A percentile compares a stretch with the other conserved stretches of the same genome.
These are phyloP conservation scores for Irineochytrium annulatum DNA, from an alignment of 192 early-diverging fungal genomes.

Conservation along the genomic window DNA sequence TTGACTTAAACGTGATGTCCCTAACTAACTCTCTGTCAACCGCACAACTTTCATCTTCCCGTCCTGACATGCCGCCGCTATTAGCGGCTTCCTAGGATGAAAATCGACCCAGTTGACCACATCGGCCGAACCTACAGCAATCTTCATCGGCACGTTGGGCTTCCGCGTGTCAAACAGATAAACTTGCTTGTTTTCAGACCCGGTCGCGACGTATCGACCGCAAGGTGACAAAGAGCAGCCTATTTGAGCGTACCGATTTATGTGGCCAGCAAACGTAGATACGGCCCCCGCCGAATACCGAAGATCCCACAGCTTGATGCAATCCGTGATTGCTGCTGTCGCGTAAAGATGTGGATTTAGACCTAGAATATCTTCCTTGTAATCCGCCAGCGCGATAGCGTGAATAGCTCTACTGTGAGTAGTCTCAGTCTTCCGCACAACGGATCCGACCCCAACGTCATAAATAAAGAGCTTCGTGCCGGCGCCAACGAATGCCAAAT, in stretches of 20 bases:
- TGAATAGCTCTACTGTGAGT: no score
- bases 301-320: slow-evolving; percentile 36
- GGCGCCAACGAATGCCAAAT: no score
- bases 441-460: no score
- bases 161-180: slow-evolving; percentile 35
- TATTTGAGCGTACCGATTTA: slow-evolving; percentile 26
- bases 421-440: no score
- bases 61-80: slow-evolving; percentile 22
- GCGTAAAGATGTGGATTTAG: no score
- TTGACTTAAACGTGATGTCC: no score
- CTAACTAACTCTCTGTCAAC: no score
- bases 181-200: slow-evolving; percentile 40
- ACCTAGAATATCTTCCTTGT: no score
- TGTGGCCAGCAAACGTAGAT: slow-evolving; percentile 34
- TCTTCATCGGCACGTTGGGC: slow-evolving; percentile 11
- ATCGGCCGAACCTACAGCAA: slow-evolving; percentile 14
- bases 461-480: no score
- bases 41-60: no score
- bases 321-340: slow-evolving; percentile 24
- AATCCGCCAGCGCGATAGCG: slow-evolving; percentile 12
- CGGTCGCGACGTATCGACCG: slow-evolving; percentile 30
- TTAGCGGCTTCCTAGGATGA: background rate
- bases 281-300: slow-evolving; percentile 12
- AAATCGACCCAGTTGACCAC: slow-evolving; percentile 31
- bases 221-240: slow-evolving; percentile 29